Conservation (phyloP, 2,329 filamentous ascomycete genomes). For the Penicillium vulpinum region DNA sequence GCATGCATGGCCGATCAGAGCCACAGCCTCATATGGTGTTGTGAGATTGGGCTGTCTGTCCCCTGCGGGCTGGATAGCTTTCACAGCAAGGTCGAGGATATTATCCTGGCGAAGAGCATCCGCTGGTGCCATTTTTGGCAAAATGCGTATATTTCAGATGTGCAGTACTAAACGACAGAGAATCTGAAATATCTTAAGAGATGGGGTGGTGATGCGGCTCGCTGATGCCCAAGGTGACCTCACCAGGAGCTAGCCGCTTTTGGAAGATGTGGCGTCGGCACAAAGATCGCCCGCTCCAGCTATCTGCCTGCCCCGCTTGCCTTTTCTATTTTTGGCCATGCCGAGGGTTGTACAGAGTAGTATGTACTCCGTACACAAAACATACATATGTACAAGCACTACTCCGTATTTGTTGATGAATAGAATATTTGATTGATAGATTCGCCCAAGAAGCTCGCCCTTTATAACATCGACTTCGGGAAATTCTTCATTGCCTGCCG, state of each 20-base stretch:
- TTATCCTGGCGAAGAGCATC: conserved; percentile 26
- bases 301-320: conserved; percentile 6
- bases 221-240: not conserved
- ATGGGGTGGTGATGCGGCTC: not conserved
- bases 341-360: not conserved
- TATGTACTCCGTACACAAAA: too few relatives aligned
- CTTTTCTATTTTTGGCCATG: conserved; percentile 1
- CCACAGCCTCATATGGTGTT: conserved; percentile 72
- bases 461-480: conserved; percentile 77
- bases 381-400: not conserved
- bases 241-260: not conserved
- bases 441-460: not conserved
- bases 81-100: conserved; percentile 35
- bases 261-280: conserved; percentile 6
- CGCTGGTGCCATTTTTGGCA: conserved; percentile 21
- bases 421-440: not conserved
- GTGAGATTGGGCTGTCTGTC: conserved; percentile 35
- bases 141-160: not conserved
- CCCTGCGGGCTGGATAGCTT: conserved; percentile 31
- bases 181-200: not conserved
- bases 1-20: conserved; percentile 79
- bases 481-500: conserved; percentile 81
- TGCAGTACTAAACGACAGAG: not conserved
- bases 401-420: not conserved
- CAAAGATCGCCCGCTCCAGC: not conserved